These are phyloP conservation scores for Tardiomyces depauwii DNA, from an alignment of 1,139 yeast genomes.

Conservation along the genomic window DNA sequence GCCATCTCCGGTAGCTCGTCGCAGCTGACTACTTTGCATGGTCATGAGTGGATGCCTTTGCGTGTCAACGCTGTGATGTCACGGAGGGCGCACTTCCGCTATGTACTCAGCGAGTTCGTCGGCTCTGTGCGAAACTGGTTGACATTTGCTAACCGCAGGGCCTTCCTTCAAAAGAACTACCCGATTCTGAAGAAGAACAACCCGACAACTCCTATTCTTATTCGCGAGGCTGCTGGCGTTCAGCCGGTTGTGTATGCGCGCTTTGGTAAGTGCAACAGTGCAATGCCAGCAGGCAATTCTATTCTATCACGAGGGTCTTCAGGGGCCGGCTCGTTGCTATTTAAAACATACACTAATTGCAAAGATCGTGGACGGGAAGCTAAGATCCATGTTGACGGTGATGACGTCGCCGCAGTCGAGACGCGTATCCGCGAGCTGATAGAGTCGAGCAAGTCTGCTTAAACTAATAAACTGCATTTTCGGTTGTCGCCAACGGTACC, in stretches of 20 bases:
- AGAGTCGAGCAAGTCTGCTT: not conserved
- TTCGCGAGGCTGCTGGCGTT: slow-evolving; percentile 66
- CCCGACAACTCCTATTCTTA: slow-evolving; percentile 54
- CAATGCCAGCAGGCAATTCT: no score
- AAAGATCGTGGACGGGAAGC: slow-evolving; percentile 25
- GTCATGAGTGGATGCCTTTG: no score
- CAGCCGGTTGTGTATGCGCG: slow-evolving; percentile 67
- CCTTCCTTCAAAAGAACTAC: slow-evolving; percentile 51
- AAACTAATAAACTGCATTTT: not conserved
- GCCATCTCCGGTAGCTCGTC: no score
- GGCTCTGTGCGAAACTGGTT: no score
- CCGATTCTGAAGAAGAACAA: slow-evolving; percentile 45
- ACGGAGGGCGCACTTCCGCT: no score
- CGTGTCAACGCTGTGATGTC: no score
- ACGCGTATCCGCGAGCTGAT: not conserved
- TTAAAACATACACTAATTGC: no score
- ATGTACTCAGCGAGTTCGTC: no score
- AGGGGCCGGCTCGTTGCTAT: no score
- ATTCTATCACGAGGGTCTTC: no score
- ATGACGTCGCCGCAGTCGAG: not conserved
- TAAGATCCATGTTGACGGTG: slow-evolving; percentile 21
- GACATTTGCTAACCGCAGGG: slow-evolving; percentile 28
- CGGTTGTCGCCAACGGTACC: no score
- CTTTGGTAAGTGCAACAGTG: slow-evolving; percentile 27
- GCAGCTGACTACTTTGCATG: no score